These are phyloP conservation scores for Ogataea angusta DNA, from an alignment of 805 yeast genomes.

Conservation along the genomic window DNA sequence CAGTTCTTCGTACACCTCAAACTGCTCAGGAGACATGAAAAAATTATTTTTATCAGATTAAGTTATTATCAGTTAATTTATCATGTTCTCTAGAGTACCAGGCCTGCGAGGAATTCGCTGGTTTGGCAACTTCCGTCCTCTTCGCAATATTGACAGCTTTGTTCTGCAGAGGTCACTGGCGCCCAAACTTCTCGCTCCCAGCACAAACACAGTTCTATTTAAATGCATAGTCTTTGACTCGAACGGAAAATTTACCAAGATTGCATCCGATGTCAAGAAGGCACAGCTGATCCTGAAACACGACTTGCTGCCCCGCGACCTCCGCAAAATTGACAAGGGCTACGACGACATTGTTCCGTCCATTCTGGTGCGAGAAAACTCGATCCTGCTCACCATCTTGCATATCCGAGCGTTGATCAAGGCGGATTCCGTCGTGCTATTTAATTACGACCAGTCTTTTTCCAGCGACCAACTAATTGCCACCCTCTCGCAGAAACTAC, in stretches of 20 bases:
- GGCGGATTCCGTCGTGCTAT: constrained; percentile 49
- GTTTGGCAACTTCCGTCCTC: constrained; percentile 1
- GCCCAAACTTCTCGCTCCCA: constrained; percentile 18
- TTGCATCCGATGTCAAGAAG: constrained; percentile 44
- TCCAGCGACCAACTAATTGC: constrained; percentile 43
- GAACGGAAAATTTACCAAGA: constrained; percentile 41
- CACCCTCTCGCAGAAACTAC: constrained; percentile 39
- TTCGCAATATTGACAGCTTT: constrained; percentile 19
- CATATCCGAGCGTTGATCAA: constrained; percentile 52
- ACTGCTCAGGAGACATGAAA: constrained; percentile 39
- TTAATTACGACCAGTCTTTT: constrained; percentile 44
- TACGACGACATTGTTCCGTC: constrained; percentile 56
- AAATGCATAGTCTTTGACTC: constrained; percentile 50
- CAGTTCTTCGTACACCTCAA: constrained; percentile 49
- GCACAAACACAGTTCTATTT: constrained; percentile 18
- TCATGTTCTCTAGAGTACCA: background rate
- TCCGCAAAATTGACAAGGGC: constrained; percentile 48
- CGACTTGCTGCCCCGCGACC: constrained; percentile 49
- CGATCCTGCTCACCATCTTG: constrained; percentile 45
- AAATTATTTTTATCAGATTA: background rate
- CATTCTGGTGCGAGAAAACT: constrained; percentile 43
- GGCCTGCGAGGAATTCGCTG: background rate
- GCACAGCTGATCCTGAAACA: constrained; percentile 42
- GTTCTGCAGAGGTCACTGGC: constrained; percentile 26
- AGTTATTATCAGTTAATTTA: background rate